Conservation (phyloP, 441 rosid species). For the Lepidium campestre region DNA sequence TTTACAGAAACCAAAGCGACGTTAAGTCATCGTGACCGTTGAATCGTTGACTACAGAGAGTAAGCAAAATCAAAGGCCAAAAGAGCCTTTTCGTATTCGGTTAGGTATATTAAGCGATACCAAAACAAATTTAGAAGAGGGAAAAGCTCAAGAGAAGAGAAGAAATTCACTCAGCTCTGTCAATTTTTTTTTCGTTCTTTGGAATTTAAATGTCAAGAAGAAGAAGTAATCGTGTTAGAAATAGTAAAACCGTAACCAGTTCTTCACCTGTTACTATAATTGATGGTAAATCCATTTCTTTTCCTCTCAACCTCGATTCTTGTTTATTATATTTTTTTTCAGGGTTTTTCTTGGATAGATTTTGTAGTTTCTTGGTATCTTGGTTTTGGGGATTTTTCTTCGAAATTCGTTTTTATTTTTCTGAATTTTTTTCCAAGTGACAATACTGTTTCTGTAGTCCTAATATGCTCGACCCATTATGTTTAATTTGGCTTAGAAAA, state of each 20-base stretch:
- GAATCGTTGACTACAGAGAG: not conserved
- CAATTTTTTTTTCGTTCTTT: not conserved
- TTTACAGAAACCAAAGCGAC: not conserved
- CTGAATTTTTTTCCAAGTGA: not conserved
- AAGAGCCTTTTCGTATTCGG: not conserved
- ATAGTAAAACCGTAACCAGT: not conserved
- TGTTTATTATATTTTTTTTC: not conserved
- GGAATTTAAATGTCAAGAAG: slow-evolving; percentile 20
- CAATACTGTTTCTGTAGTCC: not conserved
- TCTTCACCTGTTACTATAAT: slow-evolving; percentile 3
- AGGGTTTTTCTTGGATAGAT: not conserved
- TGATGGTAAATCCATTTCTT: slow-evolving; percentile 1
- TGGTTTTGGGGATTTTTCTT: not conserved
- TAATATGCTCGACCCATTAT: not conserved
- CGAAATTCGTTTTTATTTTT: not conserved
- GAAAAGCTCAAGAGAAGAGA: not conserved
- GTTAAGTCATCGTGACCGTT: slow-evolving; percentile 2
- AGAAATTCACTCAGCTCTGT: not conserved
- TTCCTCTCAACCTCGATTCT: not conserved
- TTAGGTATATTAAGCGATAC: not conserved
- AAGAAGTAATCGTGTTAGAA: slow-evolving; percentile 25
- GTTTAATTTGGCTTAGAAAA: not conserved
- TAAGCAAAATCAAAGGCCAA: not conserved
- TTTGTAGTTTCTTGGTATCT: not conserved
- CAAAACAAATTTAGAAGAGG: not conserved